Evolutionary conservation across 78 protist species (phyloP).

Genomic region (Cavenderia fasciculata): DNA sequence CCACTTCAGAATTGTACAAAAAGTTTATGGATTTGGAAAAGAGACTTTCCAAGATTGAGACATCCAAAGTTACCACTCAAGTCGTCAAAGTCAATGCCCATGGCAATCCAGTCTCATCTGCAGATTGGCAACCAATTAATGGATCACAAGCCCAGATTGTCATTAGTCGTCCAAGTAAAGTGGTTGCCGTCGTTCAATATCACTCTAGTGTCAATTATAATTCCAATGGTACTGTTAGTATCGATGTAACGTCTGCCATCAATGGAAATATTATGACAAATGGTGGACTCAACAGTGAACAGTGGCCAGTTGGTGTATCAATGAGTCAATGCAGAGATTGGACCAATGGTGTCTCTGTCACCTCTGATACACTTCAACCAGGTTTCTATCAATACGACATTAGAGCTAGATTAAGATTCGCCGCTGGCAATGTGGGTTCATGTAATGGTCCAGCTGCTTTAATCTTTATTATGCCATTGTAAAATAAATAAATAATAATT

Average conservation of each 20-base stretch:
- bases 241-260: neutral
- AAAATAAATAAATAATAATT: neutral
- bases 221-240: neutral
- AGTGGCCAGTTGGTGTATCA: constrained; percentile 1
- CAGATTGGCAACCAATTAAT: neutral
- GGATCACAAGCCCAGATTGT: neutral
- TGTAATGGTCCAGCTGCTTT: constrained; percentile 12
- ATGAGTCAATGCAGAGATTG: neutral
- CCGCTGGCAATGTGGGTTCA: neutral
- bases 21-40: neutral
- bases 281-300: constrained; percentile 2
- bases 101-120: neutral
- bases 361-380: neutral
- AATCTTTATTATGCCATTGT: constrained; percentile 6
- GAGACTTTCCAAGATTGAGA: neutral
- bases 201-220: neutral
- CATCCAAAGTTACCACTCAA: neutral
- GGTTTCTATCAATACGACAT: neutral
- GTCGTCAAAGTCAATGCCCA: neutral
- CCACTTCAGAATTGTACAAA: neutral
- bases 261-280: constrained; percentile 2
- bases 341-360: neutral
- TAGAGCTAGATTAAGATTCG: neutral
- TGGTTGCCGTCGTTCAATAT: neutral
- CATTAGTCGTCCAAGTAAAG: constrained; percentile 5